Conservation (phyloP, 352 stramenopile species). For the Globisporangium nunn region DNA sequence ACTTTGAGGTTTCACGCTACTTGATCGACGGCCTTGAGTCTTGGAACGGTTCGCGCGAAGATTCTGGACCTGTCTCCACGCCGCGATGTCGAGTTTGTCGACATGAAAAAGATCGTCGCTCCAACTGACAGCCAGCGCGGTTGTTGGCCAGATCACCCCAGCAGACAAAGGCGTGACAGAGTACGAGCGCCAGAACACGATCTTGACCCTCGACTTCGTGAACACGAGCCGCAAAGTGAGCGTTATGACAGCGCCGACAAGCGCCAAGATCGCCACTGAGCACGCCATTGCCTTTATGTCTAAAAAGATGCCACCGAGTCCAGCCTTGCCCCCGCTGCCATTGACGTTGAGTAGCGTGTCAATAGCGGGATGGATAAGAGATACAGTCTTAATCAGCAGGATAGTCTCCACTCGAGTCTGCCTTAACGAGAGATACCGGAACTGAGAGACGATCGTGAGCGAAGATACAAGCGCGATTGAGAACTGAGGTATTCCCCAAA, state of each 20-base stretch:
- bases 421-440: slow-evolving; percentile 5
- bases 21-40: background rate
- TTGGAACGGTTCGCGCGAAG: background rate
- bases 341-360: slow-evolving; percentile 1
- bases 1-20: background rate
- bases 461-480: slow-evolving; percentile 14
- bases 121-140: slow-evolving; percentile 6
- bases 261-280: background rate
- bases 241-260: background rate
- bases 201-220: background rate
- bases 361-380: slow-evolving; percentile 1
- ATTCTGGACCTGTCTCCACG: background rate
- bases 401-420: background rate
- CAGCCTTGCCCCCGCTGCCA: slow-evolving; percentile 1
- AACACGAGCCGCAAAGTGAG: background rate
- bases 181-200: slow-evolving; percentile 8
- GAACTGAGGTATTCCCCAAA: slow-evolving; percentile 11
- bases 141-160: slow-evolving; percentile 8
- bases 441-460: slow-evolving; percentile 13
- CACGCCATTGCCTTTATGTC: slow-evolving; percentile 5
- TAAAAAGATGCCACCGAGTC: slow-evolving; percentile 6
- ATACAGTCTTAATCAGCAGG: background rate
- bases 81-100: background rate
- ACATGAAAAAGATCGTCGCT: slow-evolving; percentile 5
- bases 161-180: slow-evolving; percentile 2